Evolutionary conservation across 768 basidiomycete species (phyloP).

Genomic region (Coprinopsis cinerea): DNA sequence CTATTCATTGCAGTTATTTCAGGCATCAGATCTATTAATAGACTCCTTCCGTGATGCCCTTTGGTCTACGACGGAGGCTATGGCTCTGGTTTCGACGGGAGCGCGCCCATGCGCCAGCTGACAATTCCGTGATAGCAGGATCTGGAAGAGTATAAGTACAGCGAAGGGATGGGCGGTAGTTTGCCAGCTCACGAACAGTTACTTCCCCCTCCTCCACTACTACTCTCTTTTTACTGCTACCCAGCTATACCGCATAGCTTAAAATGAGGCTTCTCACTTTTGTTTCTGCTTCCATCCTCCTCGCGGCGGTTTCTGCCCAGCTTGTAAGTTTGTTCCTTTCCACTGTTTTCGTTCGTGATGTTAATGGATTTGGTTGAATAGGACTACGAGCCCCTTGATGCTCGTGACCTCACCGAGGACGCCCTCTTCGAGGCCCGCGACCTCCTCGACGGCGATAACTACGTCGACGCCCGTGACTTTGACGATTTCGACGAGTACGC

Average conservation of each 20-base stretch:
- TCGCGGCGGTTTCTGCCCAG: neutral
- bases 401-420: neutral
- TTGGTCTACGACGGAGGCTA: no score
- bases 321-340: neutral
- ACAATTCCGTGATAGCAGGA: no score
- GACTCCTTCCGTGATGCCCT: no score
- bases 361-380: neutral
- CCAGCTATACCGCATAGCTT: neutral
- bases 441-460: neutral
- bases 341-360: neutral
- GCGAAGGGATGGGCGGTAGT: no score
- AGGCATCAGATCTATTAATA: no score
- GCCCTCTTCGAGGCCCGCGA: neutral
- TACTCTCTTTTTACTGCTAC: neutral
- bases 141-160: no score
- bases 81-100: no score
- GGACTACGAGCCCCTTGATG: neutral
- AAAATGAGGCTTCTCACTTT: neutral
- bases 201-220: neutral
- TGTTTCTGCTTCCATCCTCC: neutral
- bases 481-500: neutral
- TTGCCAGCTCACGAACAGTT: no score
- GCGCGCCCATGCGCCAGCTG: no score
- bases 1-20: no score
- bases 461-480: neutral